These are phyloP conservation scores for Pseudocercospora fijiensis DNA, from an alignment of 2,329 filamentous ascomycete species.

Conservation along the genomic window DNA sequence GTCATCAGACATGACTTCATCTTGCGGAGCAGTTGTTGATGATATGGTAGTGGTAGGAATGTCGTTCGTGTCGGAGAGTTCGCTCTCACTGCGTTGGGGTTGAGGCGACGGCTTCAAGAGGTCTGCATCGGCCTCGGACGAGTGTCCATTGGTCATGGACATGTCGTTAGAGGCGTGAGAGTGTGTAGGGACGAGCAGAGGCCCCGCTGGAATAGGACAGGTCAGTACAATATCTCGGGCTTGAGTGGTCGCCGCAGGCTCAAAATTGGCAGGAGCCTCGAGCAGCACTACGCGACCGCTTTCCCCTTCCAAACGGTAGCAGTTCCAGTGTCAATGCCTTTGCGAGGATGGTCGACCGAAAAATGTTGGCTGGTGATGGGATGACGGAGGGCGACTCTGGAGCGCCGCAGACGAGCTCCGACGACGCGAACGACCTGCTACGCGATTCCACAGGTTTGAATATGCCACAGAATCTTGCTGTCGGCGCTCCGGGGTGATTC, in stretches of 20 bases:
- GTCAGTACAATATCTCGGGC: slow-evolving; percentile 43
- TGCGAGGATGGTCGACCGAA: slow-evolving; percentile 44
- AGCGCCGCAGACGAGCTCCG: slow-evolving; percentile 23
- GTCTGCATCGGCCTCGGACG: slow-evolving; percentile 56
- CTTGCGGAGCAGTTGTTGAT: slow-evolving; percentile 40
- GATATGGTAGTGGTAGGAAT: slow-evolving; percentile 46
- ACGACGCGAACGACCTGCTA: slow-evolving; percentile 13
- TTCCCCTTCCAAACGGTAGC: slow-evolving; percentile 39
- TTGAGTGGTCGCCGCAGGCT: slow-evolving; percentile 31
- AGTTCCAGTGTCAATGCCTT: slow-evolving; percentile 26
- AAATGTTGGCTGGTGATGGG: slow-evolving; percentile 34
- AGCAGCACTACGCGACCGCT: slow-evolving; percentile 45
- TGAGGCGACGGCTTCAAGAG: slow-evolving; percentile 46
- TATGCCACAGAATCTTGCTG: slow-evolving; percentile 16
- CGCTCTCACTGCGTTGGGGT: slow-evolving; percentile 66
- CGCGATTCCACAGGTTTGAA: slow-evolving; percentile 20
- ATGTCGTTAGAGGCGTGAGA: slow-evolving; percentile 51
- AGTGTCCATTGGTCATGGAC: slow-evolving; percentile 66
- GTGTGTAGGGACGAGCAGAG: slow-evolving; percentile 61
- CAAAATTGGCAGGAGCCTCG: slow-evolving; percentile 34
- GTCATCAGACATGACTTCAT: slow-evolving; percentile 44
- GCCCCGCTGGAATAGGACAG: slow-evolving; percentile 54
- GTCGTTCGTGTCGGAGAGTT: slow-evolving; percentile 70
- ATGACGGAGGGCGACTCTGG: slow-evolving; percentile 30
- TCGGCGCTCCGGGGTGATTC: slow-evolving; percentile 23